Evolutionary conservation across 2,329 filamentous ascomycete genomes (phyloP).

Genomic region (Clonostachys rhizophaga): DNA sequence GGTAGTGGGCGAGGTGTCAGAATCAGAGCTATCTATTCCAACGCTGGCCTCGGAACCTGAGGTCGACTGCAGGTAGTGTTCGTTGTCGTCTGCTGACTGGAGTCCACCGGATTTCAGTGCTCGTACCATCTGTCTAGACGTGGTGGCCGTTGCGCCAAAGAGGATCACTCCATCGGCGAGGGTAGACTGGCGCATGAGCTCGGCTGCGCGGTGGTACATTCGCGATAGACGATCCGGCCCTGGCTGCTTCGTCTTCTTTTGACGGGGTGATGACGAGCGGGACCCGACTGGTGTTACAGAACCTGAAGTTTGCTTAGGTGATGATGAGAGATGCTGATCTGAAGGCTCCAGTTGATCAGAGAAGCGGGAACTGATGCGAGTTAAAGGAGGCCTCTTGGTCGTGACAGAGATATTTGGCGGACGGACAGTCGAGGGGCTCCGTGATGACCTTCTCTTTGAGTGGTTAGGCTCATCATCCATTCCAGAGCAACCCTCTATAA

Average conservation of each 20-base stretch:
- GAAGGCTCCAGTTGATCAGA: background rate
- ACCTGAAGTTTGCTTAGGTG: background rate
- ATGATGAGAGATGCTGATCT: background rate
- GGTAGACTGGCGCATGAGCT: slow-evolving; percentile 18
- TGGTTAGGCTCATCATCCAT: background rate
- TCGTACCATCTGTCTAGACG: slow-evolving; percentile 4
- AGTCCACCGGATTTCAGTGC: slow-evolving; percentile 2
- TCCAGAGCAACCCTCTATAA: slow-evolving; percentile 36
- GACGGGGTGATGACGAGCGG: background rate
- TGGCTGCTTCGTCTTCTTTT: slow-evolving; percentile 1
- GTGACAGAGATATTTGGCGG: background rate
- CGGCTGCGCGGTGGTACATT: slow-evolving; percentile 18
- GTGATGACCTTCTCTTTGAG: background rate
- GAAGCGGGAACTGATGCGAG: background rate
- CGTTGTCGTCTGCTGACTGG: slow-evolving; percentile 8
- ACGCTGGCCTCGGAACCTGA: slow-evolving; percentile 11
- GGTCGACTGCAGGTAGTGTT: slow-evolving; percentile 2
- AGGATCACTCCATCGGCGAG: slow-evolving; percentile 21
- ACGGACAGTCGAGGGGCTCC: background rate
- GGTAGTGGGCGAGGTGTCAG: slow-evolving; percentile 14
- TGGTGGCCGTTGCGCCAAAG: slow-evolving; percentile 17
- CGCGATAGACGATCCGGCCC: slow-evolving; percentile 12
- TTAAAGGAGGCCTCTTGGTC: background rate
- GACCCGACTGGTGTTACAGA: background rate
- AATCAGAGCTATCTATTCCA: slow-evolving; percentile 18